Evolutionary conservation across 306 rosid species (phyloP), one percentile per base, ranked within the genome.

Genomic region (Alnus glutinosa): DNA sequence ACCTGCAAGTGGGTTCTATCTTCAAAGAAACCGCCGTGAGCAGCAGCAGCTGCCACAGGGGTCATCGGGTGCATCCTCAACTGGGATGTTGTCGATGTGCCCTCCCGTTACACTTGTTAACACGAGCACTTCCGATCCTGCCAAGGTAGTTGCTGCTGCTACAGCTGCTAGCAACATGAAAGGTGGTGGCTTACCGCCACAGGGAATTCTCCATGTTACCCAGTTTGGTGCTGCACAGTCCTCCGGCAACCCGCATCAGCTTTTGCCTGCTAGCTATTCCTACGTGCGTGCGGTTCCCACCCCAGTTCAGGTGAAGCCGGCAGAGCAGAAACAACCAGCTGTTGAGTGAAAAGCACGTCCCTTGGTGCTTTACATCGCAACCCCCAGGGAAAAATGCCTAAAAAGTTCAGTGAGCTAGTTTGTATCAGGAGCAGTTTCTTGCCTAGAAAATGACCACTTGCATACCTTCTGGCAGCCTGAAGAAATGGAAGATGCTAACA

Each of bases 271-370:
- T 1, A 86, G 95, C 66, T 91, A 85, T 70, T 30, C 97, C 23
- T 92, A 91, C 54, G 89, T 82, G 75, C 96, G 87, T 74, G 73
- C 98, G 48, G 87, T 86, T 72, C 89, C 97, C 11, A 54, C 90
- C 10, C 85, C 88, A 7, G 93, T 91, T 77, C 98, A 89, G 86
- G 87, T 91, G 80, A 94, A 94, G 83, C 91, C 97, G 7, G 85
- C 97, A 14, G 98, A 94, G 80, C 98, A 92, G 83, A 94, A 94
- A 82, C 97, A 92, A 83, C 98, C 97, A 36, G 97, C 97, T 0
- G 97, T 94, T 83, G 98, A 93, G 92, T 94, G 86, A 90, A 87
- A 82, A 71, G 46, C 80, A 63, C 72, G 39, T 18, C 18, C 78
- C 64, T 70, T 69, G 58, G 80, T 71, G 54, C 66, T 77, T 73